phyloP scores from a whole-genome alignment of 495 filamentous ascomycete species.

The Penicillium samsonianum region DNA sequence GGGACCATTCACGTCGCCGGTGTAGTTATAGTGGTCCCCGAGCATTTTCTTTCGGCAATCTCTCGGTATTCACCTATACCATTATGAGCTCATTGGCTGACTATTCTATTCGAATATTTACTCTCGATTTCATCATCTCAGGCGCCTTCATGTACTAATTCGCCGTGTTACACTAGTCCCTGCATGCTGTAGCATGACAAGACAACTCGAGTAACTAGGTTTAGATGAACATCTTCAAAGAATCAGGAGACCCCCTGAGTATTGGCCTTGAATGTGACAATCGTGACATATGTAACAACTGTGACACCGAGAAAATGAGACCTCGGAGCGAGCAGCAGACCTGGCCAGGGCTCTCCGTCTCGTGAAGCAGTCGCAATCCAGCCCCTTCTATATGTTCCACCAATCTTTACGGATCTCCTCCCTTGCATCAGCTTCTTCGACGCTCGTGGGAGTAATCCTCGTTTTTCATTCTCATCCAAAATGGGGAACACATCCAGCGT shows the following conservation, averaged over 20 bases:
- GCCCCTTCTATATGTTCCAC: not conserved
- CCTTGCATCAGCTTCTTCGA: too few relatives aligned
- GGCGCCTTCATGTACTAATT: not conserved
- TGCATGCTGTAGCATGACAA: not conserved
- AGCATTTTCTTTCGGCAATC: conserved; percentile 8
- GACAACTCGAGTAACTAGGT: not conserved
- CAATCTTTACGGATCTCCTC: not conserved
- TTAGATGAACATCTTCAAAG: not conserved
- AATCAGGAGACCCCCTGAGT: not conserved
- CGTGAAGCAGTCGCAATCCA: not conserved
- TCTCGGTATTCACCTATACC: not conserved
- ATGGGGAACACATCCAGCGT: conserved; percentile 18
- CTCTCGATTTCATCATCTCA: not conserved
- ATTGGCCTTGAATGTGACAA: not conserved
- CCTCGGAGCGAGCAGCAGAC: not conserved
- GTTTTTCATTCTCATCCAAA: not conserved
- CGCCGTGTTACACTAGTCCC: not conserved
- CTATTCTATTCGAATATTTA: not conserved
- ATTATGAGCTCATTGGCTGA: not conserved
- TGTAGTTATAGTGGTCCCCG: conserved; percentile 17
- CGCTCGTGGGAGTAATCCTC: not conserved
- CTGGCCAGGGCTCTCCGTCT: not conserved
- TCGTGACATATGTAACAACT: not conserved
- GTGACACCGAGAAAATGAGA: not conserved
- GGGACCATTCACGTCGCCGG: conserved; percentile 21